phyloP scores from a whole-genome alignment of 345 rosid species.

The Odontarrhena argentea region DNA sequence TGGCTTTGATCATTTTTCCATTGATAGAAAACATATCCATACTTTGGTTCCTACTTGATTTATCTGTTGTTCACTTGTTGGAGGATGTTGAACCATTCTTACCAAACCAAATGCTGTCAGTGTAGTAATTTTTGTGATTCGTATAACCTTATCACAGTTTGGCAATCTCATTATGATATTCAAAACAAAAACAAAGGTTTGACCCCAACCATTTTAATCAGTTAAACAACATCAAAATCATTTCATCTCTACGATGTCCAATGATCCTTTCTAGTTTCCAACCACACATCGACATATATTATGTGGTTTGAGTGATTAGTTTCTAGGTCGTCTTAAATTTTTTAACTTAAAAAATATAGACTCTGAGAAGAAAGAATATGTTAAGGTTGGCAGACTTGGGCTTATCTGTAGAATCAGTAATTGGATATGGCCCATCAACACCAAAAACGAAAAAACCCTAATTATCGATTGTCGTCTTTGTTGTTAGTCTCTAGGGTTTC shows the following conservation, averaged over 20 bases:
- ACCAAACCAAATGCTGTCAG: slow-evolving; percentile 4
- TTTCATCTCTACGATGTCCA: no score
- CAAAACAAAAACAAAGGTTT: no score
- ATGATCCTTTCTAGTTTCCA: no score
- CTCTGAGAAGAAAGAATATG: no score
- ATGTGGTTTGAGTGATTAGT: no score
- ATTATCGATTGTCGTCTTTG: background rate
- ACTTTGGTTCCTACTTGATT: slow-evolving; percentile 37
- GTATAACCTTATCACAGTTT: background rate
- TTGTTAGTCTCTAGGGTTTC: slow-evolving; percentile 9
- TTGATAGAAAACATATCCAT: background rate
- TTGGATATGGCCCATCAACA: slow-evolving; percentile 6
- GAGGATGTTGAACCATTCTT: slow-evolving; percentile 13
- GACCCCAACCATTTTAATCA: no score
- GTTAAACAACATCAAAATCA: no score
- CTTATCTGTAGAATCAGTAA: background rate
- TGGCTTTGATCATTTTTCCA: slow-evolving; percentile 12
- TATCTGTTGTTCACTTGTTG: background rate
- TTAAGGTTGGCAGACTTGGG: background rate
- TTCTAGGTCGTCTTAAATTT: no score
- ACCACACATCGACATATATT: no score
- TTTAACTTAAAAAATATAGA: no score
- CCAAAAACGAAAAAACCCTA: slow-evolving; percentile 5
- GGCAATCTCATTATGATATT: no score
- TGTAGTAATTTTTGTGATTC: background rate